Percentiles rank a stretch among this genome's conserved stretches.
Evolutionary conservation across 148 eudicot species (phyloP).

Genomic region (Nepenthes gracilis): DNA sequence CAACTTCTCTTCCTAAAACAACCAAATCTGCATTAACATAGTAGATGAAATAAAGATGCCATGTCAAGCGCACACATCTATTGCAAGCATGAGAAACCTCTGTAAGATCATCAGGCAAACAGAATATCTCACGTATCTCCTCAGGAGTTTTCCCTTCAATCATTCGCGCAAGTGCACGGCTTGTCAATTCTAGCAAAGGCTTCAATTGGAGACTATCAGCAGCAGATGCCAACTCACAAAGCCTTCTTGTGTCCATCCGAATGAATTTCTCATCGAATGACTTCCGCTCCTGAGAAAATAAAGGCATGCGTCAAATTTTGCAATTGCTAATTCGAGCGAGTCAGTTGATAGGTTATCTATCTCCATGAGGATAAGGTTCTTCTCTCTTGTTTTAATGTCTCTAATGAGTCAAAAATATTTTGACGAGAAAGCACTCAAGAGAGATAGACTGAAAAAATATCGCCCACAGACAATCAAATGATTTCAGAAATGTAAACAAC

Average conservation of each 20-base stretch:
- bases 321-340: not conserved
- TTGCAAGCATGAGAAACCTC: conserved; percentile 80
- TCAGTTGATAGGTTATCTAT: not conserved
- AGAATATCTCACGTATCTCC: conserved; percentile 92
- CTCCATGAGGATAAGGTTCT: too few relatives aligned
- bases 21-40: conserved; percentile 29
- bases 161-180: conserved; percentile 85
- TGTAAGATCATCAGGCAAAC: conserved; percentile 93
- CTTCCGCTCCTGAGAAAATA: conserved; percentile 55
- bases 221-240: conserved; percentile 87
- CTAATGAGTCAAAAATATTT: not conserved
- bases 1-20: conserved; percentile 86
- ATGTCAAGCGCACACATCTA: conserved; percentile 40
- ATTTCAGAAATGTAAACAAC: conserved; percentile 15
- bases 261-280: conserved; percentile 79
- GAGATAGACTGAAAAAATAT: not conserved
- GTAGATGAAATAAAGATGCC: conserved; percentile 22
- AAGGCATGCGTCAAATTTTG: conserved; percentile 7
- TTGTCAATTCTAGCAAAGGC: conserved; percentile 81
- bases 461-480: not conserved
- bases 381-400: not conserved
- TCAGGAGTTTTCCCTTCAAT: conserved; percentile 81
- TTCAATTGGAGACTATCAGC: conserved; percentile 81
- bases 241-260: conserved; percentile 77
- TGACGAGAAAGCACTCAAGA: conserved; percentile 1